Conservation (phyloP, 1,139 yeast genomes). For the Yamadazyma sp. region DNA sequence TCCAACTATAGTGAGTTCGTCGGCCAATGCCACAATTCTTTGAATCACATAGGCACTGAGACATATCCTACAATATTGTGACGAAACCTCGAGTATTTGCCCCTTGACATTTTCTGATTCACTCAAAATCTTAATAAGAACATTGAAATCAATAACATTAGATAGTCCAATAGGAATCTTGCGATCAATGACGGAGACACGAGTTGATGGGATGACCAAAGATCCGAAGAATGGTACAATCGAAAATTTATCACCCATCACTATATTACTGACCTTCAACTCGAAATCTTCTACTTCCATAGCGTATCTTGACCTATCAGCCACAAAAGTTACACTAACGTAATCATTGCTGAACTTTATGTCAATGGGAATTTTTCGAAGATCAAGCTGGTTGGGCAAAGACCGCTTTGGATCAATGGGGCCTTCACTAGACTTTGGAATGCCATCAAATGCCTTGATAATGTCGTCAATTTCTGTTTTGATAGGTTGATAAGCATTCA, state of each 20-base stretch:
- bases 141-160: constrained; percentile 43
- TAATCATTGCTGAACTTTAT: constrained; percentile 34
- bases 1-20: constrained; percentile 12
- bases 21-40: constrained; percentile 27
- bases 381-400: no score
- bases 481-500: constrained; percentile 16
- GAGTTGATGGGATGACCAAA: constrained; percentile 39
- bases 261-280: constrained; percentile 23
- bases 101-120: constrained; percentile 22
- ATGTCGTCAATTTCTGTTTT: constrained; percentile 16
- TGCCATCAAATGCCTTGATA: background rate
- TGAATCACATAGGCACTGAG: constrained; percentile 53
- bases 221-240: constrained; percentile 31
- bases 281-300: constrained; percentile 25
- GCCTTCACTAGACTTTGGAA: no score
- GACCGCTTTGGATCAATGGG: no score
- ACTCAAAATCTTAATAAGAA: constrained; percentile 37
- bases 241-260: constrained; percentile 4
- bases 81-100: constrained; percentile 56
- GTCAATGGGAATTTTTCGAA: constrained; percentile 20
- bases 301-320: constrained; percentile 33
- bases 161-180: constrained; percentile 44
- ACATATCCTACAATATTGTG: constrained; percentile 58
- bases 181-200: constrained; percentile 38
- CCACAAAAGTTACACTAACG: constrained; percentile 34